Base-by-base conservation (phyloP, 2,329 filamentous ascomycete species). In the Talaromyces sp. region DNA sequence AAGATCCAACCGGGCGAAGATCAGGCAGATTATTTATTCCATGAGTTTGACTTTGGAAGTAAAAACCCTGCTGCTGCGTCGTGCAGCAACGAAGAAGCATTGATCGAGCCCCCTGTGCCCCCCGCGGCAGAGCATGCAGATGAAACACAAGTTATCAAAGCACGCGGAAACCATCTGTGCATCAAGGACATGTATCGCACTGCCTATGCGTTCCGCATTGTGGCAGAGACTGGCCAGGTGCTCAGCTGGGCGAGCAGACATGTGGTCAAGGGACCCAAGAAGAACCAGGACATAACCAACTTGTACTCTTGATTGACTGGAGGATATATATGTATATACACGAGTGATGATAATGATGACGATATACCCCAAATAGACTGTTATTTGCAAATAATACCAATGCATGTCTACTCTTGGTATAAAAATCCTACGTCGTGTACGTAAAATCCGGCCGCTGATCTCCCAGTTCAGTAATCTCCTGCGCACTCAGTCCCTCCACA, bases 401-500 rank as follows among this genome's bases (percentile, higher is more conserved):
- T 23, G 23, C 18, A 36, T 56, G 31, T 9, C 7, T 8, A 27
- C 16, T 28, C 36, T 16, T 47, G 3, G 9, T 14, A n/a, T 23
- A 23, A 23, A 23, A 1, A 23, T 23, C 23, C 50, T 61, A 61
- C 27, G 59, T 60, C 8, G 85, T 89, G 73, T 92, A 92, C 28
- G 87, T 71, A 70, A 92, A 92, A 69, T 90, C 86, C 0, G 89
- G 89, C 62, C 85, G 82, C 75, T 79, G 79, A 73, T 95, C 91
- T 0, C 91, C 91, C 67, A 92, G 71, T 65, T 81, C 78, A 61
- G 86, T 82, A 54, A 91, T 83, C 77, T 93, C 84, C 31, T 79
- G 75, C 36, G 80, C 77, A 33, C 78, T 81, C 79, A 90, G 85
- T 4, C 89, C 90, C 65, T 88, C 81, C 8, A 85, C 73, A 81